Evolutionary conservation across 139 green algal species (phyloP), one percentile per base, ranked within the genome.

Genomic region (Chlorokybus atmophyticus): DNA sequence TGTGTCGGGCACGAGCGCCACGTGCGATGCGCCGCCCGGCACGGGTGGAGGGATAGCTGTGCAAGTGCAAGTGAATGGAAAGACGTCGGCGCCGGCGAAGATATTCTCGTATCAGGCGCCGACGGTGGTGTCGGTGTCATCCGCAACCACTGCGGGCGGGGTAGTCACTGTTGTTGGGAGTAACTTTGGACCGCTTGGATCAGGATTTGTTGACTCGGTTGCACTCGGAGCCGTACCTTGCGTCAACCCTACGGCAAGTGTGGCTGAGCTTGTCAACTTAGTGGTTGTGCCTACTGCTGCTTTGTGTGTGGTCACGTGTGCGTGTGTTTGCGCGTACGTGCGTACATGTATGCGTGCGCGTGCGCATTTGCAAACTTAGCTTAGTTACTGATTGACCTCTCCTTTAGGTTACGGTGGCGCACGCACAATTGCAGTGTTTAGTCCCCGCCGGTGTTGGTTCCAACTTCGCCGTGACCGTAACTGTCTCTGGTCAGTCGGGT

Each of bases 131-230:
- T 38, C 21, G 5, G 30, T 57, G 25, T 41, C 50, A 5, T 57
- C 50, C 5, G n/a, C 30, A 5, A 10, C 50, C 50, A 57, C 50
- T 5, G 50, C 50, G 50, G 50, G 50, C 19, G 50, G 50, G 26
- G 21, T 28, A 17, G 24, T 57, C 23, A 57, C 50, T 28, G 30
- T 57, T 4, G 40, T 28, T 41, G 50, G 50, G 10, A 44, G 10
- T 14, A 44, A 44, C 14, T 44, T 21, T 14, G 35, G 35, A 10
- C 35, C 35, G 10, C 14, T 44, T 44, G 35, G 35, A 10, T 14
- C 35, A 10, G 35, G 10, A 14, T 44, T 44, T 14, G 35, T 44
- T 14, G 14, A 10, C 10, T 44, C 35, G 10, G 35, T 44, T 10
- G 14, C 35, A 10, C 10, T 44, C 35, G 35, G 35, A 14, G 35